Conservation (phyloP, 306 rosid species). For the Castanea mollissima region DNA sequence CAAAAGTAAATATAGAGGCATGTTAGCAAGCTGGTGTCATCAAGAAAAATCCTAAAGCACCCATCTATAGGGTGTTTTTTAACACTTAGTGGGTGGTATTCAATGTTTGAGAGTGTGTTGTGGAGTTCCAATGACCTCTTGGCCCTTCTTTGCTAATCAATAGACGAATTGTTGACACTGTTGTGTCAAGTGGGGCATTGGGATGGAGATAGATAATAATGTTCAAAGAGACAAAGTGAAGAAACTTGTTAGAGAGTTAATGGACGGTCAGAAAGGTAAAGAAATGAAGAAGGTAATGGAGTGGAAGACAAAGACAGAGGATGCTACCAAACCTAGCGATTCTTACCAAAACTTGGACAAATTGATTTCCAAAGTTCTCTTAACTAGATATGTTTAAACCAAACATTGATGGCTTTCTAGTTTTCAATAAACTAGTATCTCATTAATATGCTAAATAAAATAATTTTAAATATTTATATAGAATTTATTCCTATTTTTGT, state of each 20-base stretch:
- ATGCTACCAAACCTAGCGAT: constrained; percentile 6
- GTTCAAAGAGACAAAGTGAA: constrained; percentile 17
- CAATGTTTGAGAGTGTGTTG: constrained; percentile 3
- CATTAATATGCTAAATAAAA: too few species aligned
- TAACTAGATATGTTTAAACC: neutral
- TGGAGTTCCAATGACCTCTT: constrained; percentile 22
- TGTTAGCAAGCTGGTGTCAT: constrained; percentile 22
- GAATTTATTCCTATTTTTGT: too few species aligned
- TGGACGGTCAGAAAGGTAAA: constrained; percentile 21
- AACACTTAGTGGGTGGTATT: constrained; percentile 32
- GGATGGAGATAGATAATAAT: constrained; percentile 17
- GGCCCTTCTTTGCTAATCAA: constrained; percentile 25
- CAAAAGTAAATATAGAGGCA: constrained; percentile 7
- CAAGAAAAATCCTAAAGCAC: constrained; percentile 30
- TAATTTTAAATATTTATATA: too few species aligned
- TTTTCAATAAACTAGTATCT: too few species aligned
- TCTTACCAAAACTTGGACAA: neutral
- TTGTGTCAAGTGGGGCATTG: constrained; percentile 10
- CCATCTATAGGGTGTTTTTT: constrained; percentile 16
- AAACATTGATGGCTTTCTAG: too few species aligned
- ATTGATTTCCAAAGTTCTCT: neutral
- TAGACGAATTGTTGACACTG: constrained; percentile 14
- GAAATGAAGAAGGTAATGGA: constrained; percentile 12
- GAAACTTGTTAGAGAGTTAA: constrained; percentile 22
- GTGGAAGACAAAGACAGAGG: constrained; percentile 16